A percentile compares a stretch with the other conserved stretches of the same genome.
Conservation (phyloP, 2,329 filamentous ascomycete species). For the Ceratocystis variospora region DNA sequence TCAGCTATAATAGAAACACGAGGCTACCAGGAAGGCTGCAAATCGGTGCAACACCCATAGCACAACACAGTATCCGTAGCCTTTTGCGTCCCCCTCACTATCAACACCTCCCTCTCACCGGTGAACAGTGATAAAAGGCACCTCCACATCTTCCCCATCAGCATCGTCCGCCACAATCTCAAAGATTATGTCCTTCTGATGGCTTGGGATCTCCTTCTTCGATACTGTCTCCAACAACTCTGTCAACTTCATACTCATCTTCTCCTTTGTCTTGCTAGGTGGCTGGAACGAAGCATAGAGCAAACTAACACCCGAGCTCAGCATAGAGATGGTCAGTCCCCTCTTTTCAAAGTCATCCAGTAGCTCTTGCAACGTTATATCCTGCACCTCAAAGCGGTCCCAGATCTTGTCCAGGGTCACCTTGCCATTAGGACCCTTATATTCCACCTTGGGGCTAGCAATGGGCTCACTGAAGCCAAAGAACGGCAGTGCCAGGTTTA, state of each 20-base stretch:
- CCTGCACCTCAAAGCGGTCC: conserved; percentile 86
- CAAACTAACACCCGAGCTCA: conserved; percentile 92
- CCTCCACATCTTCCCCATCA: conserved; percentile 85
- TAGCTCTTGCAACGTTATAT: conserved; percentile 76
- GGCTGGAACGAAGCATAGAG: conserved; percentile 91
- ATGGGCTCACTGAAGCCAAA: conserved; percentile 98
- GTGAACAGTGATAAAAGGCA: conserved; percentile 86
- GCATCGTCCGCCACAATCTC: conserved; percentile 87
- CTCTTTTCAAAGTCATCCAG: conserved; percentile 66
- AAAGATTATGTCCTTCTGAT: conserved; percentile 92
- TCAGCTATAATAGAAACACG: background rate
- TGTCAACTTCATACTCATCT: conserved; percentile 71
- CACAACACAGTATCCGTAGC: no score
- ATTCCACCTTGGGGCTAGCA: conserved; percentile 81
- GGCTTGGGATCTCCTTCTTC: conserved; percentile 78
- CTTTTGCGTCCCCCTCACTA: background rate
- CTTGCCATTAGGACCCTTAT: conserved; percentile 63
- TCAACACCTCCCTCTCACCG: background rate
- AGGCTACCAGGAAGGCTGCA: background rate
- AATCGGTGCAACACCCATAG: background rate
- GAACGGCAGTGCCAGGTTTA: conserved; percentile 92
- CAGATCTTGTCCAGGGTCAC: conserved; percentile 90
- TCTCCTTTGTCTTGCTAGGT: conserved; percentile 63
- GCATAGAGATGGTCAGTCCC: conserved; percentile 76
- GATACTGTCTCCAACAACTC: conserved; percentile 76